A percentile compares a stretch with the other conserved stretches of the same genome.
Conservation (phyloP, 495 filamentous ascomycete genomes). For the Sporormia fimetaria region DNA sequence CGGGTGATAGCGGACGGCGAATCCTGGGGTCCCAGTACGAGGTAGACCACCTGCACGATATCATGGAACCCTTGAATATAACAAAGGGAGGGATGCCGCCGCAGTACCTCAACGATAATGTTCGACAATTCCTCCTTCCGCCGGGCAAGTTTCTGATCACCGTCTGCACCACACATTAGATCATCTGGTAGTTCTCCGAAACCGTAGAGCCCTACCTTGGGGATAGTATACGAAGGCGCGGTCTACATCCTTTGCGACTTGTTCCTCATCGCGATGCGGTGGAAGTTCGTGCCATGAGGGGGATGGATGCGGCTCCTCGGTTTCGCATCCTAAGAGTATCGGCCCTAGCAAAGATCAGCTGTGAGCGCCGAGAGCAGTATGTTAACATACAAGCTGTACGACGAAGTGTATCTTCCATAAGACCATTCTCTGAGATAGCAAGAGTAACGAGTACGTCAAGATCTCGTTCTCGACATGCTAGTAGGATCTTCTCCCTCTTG, state of each 20-base stretch:
- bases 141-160: constrained; percentile 47
- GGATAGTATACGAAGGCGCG: constrained; percentile 97
- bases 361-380: constrained; percentile 3
- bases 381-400: constrained; percentile 66
- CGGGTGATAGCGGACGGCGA: constrained; percentile 51
- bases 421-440: constrained; percentile 62
- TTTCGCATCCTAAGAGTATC: constrained; percentile 54
- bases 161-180: constrained; percentile 31
- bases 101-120: constrained; percentile 64
- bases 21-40: constrained; percentile 58
- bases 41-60: constrained; percentile 89
- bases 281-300: constrained; percentile 46
- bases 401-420: constrained; percentile 71
- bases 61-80: constrained; percentile 99
- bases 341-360: constrained; percentile 50
- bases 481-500: constrained; percentile 44
- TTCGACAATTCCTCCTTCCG: constrained; percentile 62
- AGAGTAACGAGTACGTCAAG: constrained; percentile 49
- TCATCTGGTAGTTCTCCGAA: constrained; percentile 21
- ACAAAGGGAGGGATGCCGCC: constrained; percentile 71
- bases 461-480: constrained; percentile 56
- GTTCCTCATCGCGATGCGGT: constrained; percentile 69
- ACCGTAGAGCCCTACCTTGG: constrained; percentile 43
- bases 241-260: constrained; percentile 84
- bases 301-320: constrained; percentile 11